These are phyloP conservation scores for Ambispora gerdemannii DNA, from an alignment of 192 early-diverging fungal genomes.

Conservation along the genomic window DNA sequence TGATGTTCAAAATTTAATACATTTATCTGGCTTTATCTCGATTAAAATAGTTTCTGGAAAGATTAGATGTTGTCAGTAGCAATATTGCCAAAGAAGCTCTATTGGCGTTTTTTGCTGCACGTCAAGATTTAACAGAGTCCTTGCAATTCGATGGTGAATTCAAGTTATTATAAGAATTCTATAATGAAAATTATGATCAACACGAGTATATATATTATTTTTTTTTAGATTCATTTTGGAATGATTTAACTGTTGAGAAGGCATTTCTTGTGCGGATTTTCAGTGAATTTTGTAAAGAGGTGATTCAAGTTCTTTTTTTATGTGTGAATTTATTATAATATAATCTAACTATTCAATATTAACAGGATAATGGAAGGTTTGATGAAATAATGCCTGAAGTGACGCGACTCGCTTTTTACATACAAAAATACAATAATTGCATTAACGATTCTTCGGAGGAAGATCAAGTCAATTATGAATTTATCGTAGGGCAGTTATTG, in stretches of 20 bases:
- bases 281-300: constrained; percentile 45
- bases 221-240: constrained; percentile 51
- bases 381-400: constrained; percentile 71
- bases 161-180: neutral
- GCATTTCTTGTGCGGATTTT: constrained; percentile 48
- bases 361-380: constrained; percentile 57
- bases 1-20: no score
- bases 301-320: constrained; percentile 27
- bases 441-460: constrained; percentile 51
- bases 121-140: constrained; percentile 64
- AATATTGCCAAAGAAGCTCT: constrained; percentile 60
- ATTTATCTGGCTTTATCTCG: no score
- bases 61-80: constrained; percentile 70
- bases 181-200: neutral
- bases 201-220: neutral
- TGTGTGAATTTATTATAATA: constrained; percentile 31
- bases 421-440: constrained; percentile 53
- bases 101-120: constrained; percentile 58
- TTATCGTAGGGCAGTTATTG: constrained; percentile 71
- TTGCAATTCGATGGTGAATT: constrained; percentile 54
- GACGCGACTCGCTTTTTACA: constrained; percentile 51
- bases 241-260: constrained; percentile 50
- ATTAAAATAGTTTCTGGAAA: constrained; percentile 57
- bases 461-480: constrained; percentile 51
- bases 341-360: constrained; percentile 41